Base-by-base conservation (phyloP, 2,329 filamentous ascomycete genomes). In the Colletotrichum sp. region DNA sequence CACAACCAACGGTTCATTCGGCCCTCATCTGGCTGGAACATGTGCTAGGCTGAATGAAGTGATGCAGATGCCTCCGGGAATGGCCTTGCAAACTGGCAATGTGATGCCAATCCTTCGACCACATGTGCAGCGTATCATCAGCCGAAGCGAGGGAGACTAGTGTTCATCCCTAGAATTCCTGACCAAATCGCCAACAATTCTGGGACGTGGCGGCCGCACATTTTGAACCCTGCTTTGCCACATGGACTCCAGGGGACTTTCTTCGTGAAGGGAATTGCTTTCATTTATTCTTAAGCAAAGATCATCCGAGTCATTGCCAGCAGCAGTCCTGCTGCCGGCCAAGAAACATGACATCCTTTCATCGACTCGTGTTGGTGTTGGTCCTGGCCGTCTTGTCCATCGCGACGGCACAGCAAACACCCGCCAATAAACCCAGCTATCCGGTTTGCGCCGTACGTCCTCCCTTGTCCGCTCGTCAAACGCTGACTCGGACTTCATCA, bases 371-470 rank as follows among this genome's bases (percentile, higher is more conserved):
- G 69, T 52, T 67, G 55, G 61, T 52, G 38, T 28, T 72, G 61
- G 61, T 60, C 61, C 38, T 75, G 67, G 72, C 69, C 63, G 24
- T 72, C 28, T 16, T 72, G 28, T 18, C 24, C 30, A 63, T 43
- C 69, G 69, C 55, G 28, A n/a, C 8, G 69, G 72, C 69, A 63
- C 72, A 72, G 61, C 52, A 72, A 1, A 43, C 30, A 8, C 3
- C 72, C 12, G n/a, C 55, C 10, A 34, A 21, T 55, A 75, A 67
- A 8, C 72, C 69, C 12, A 63, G 30, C 38, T 79, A 77, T 30
- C 77, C 77, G 12, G 57, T 43, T 6, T 79, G 78, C 43, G 77
- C 78, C 30, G 78, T 79, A 32, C 71, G 77, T 74, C 30, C 28
- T n/a, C 21, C 43, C 43, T 52, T 52, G 43, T 21, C 43, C n/a